Evolutionary conservation across 2,329 filamentous ascomycete species (phyloP).

Genomic region (Xylaria multiplex): DNA sequence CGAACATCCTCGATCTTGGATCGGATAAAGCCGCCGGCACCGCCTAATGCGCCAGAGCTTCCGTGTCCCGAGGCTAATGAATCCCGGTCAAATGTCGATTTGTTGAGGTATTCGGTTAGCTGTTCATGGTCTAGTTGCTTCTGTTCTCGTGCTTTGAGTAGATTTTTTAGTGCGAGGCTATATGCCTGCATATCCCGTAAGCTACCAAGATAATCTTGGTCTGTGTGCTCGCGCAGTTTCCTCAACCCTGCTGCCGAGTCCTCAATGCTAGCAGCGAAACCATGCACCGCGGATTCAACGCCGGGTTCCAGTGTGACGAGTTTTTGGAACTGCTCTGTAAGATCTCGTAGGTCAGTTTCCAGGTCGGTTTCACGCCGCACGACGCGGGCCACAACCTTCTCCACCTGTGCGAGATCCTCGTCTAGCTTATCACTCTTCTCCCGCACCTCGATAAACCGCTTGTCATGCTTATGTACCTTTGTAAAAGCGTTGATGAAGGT

Average conservation of each 20-base stretch:
- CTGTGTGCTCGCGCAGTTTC: conserved; percentile 86
- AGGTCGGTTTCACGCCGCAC: conserved; percentile 88
- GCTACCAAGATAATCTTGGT: conserved; percentile 93
- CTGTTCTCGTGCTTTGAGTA: conserved; percentile 93
- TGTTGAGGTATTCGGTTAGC: conserved; percentile 93
- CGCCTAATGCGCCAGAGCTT: conserved; percentile 65
- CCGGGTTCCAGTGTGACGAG: conserved; percentile 89
- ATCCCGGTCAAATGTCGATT: conserved; percentile 88
- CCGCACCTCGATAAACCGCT: conserved; percentile 91
- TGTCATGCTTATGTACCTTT: conserved; percentile 94
- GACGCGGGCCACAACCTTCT: conserved; percentile 94
- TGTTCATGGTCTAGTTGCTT: conserved; percentile 98
- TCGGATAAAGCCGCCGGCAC: conserved; percentile 86
- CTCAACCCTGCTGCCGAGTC: conserved; percentile 83
- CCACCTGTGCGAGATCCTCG: conserved; percentile 90
- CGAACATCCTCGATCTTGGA: conserved; percentile 96
- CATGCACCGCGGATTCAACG: conserved; percentile 82
- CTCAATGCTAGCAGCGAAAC: conserved; percentile 87
- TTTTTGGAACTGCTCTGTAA: conserved; percentile 94
- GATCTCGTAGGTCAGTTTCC: conserved; percentile 86
- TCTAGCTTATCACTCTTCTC: conserved; percentile 94
- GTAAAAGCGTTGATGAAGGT: conserved; percentile 97
- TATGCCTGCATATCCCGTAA: conserved; percentile 97
- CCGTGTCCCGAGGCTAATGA: conserved; percentile 70
- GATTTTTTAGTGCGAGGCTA: conserved; percentile 82